phyloP scores from a whole-genome alignment of 345 rosid genomes.

The Pelargonium nanum region DNA sequence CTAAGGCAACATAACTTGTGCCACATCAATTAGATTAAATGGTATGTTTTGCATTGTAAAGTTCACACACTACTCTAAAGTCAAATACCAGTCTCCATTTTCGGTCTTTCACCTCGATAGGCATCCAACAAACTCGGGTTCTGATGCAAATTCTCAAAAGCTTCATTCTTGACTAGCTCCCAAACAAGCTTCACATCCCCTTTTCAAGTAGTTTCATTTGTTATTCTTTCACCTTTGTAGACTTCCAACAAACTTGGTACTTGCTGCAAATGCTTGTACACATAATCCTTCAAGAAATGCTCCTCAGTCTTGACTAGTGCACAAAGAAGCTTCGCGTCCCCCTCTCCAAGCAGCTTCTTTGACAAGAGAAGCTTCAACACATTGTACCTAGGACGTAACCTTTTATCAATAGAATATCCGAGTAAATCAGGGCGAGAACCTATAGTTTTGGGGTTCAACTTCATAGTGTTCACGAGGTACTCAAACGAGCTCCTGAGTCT shows the following conservation, averaged over 20 bases:
- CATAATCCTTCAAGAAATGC: not conserved
- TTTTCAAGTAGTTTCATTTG: too few relatives aligned
- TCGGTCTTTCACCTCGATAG: too few relatives aligned
- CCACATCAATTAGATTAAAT: too few relatives aligned
- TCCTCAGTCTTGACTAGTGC: not conserved
- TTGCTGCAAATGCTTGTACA: constrained; percentile 1
- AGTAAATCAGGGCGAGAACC: not conserved
- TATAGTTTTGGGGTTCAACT: not conserved
- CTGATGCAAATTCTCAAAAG: too few relatives aligned
- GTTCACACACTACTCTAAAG: too few relatives aligned
- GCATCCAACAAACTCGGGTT: too few relatives aligned
- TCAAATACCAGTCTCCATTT: too few relatives aligned
- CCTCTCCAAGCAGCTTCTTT: constrained; percentile 3
- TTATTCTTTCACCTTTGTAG: too few relatives aligned
- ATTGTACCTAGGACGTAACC: constrained; percentile 12
- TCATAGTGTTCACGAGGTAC: constrained; percentile 6
- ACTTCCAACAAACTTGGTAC: constrained; percentile 3
- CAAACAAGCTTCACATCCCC: too few relatives aligned
- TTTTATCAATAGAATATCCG: constrained; percentile 5
- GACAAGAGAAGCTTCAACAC: constrained; percentile 5
- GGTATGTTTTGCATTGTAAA: too few relatives aligned
- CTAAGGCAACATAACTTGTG: too few relatives aligned
- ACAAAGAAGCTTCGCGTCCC: not conserved
- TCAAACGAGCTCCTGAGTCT: constrained; percentile 6
- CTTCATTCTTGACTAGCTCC: too few relatives aligned